These are phyloP conservation scores for Pythium brassicae DNA, from an alignment of 352 stramenopile genomes.

Conservation along the genomic window DNA sequence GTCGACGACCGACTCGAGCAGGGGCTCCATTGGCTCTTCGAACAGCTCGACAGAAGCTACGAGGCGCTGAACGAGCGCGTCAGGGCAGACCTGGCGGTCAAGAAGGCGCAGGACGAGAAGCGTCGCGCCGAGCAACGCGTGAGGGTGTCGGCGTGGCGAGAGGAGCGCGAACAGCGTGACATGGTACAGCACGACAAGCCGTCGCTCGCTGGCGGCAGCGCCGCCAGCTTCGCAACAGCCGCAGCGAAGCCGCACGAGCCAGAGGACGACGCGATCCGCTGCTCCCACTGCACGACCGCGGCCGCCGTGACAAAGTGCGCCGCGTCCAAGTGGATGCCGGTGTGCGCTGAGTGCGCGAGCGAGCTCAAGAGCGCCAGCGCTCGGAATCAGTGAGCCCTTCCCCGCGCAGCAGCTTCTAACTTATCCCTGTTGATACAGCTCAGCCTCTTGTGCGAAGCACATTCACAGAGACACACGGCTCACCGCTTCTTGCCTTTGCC, in stretches of 20 bases:
- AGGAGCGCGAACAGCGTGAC: conserved; percentile 60
- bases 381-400: conserved; percentile 14
- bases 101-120: conserved; percentile 56
- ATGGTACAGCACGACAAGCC: conserved; percentile 60
- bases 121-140: conserved; percentile 53
- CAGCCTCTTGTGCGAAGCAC: too few relatives aligned
- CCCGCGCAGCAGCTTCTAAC: conserved; percentile 6
- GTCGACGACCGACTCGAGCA: conserved; percentile 65
- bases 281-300: conserved; percentile 47
- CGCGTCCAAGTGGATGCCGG: conserved; percentile 84
- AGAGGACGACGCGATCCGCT: conserved; percentile 49
- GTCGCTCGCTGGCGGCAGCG: background rate
- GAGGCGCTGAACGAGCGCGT: conserved; percentile 46
- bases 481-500: conserved; percentile 17
- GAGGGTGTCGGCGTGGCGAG: conserved; percentile 63
- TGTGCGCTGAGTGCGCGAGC: conserved; percentile 54
- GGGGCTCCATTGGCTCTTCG: conserved; percentile 69
- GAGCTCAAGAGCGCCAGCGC: conserved; percentile 31
- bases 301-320: conserved; percentile 72
- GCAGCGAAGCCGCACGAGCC: conserved; percentile 16
- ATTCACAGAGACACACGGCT: conserved; percentile 1
- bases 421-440: conserved; percentile 8
- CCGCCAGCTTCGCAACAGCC: background rate
- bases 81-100: conserved; percentile 35
- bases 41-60: conserved; percentile 53